Evolutionary conservation across 441 rosid species (phyloP).

Genomic region (Mallotus repandus): DNA sequence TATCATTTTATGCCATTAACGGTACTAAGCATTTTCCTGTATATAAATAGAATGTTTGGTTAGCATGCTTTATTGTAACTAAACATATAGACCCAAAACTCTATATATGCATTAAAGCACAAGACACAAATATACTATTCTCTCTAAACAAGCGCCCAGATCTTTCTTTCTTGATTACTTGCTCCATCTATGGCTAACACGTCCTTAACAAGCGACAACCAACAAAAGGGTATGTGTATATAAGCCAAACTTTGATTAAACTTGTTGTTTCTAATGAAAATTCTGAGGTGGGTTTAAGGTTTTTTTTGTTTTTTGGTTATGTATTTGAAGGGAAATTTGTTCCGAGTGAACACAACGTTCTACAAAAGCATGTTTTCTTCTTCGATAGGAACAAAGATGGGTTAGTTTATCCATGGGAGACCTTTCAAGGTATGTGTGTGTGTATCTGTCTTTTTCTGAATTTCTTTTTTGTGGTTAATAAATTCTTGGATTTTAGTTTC

Average conservation of each 20-base stretch:
- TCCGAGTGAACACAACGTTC: slow-evolving; percentile 45
- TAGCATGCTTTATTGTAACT: too few species aligned
- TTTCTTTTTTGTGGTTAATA: background rate
- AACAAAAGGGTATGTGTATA: slow-evolving; percentile 8
- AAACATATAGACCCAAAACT: too few species aligned
- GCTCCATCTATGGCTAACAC: background rate
- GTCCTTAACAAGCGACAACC: slow-evolving; percentile 3
- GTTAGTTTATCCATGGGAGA: slow-evolving; percentile 75
- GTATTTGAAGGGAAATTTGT: slow-evolving; percentile 26
- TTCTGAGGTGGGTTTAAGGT: background rate
- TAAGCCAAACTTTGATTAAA: background rate
- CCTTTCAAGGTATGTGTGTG: slow-evolving; percentile 51
- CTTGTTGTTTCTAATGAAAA: background rate
- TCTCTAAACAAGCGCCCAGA: background rate
- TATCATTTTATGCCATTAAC: too few species aligned
- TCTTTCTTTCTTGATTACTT: background rate
- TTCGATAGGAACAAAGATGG: slow-evolving; percentile 85
- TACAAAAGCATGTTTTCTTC: slow-evolving; percentile 79
- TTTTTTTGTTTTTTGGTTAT: background rate
- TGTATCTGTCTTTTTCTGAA: too few species aligned
- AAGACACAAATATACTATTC: background rate
- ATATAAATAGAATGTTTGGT: too few species aligned
- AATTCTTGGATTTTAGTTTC: background rate
- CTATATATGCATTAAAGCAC: too few species aligned
- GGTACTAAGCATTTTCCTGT: too few species aligned